phyloP scores from a whole-genome alignment of 345 rosid species.

The Dipteronia dyeriana region DNA sequence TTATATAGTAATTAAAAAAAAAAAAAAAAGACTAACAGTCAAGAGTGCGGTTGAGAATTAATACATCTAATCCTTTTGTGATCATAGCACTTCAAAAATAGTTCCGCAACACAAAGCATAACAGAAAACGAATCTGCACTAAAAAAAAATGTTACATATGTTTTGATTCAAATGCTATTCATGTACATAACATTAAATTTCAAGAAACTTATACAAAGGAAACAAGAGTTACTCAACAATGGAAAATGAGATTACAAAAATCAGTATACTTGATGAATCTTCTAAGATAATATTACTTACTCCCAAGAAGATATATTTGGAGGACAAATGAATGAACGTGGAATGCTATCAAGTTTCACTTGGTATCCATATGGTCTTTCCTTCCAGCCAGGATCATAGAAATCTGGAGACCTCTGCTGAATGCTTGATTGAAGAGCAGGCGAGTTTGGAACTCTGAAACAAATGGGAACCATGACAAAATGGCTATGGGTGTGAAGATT shows the following conservation, averaged over 20 bases:
- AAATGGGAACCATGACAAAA: slow-evolving; percentile 87
- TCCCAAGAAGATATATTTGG: no score
- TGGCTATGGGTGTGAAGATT: slow-evolving; percentile 69
- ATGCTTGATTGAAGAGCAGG: slow-evolving; percentile 91
- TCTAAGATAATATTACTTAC: not conserved
- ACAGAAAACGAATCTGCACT: not conserved
- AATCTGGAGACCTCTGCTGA: slow-evolving; percentile 92
- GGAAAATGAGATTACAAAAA: not conserved
- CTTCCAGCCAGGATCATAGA: slow-evolving; percentile 77
- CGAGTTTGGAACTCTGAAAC: slow-evolving; percentile 89
- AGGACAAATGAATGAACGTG: not conserved
- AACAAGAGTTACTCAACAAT: not conserved
- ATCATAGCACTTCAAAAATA: not conserved
- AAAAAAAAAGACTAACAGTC: no score
- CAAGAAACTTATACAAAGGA: not conserved
- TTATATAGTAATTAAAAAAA: no score
- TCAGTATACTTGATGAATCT: not conserved
- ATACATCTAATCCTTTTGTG: no score
- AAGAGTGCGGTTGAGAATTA: no score
- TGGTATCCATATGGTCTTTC: slow-evolving; percentile 37
- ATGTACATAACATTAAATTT: not conserved
- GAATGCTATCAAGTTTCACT: not conserved
- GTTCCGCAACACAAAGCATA: not conserved
- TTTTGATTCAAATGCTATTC: not conserved
- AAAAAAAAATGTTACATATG: not conserved